Base-by-base conservation (phyloP, 2,329 filamentous ascomycete genomes). In the Tolypocladium paradoxum region DNA sequence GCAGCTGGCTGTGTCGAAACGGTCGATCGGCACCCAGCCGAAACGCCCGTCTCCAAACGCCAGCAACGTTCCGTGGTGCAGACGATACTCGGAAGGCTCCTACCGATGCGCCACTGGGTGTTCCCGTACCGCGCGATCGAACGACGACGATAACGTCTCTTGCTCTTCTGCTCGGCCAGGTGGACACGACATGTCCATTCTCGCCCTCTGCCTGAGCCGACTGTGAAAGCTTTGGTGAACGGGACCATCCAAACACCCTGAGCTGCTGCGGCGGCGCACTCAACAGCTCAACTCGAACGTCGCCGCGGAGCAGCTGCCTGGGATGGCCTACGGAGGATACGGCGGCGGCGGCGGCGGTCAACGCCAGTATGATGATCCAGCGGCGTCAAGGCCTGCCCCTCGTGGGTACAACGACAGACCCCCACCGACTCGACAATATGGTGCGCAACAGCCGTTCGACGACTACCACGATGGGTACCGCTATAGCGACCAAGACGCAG, bases 321-420 rank as follows among this genome's bases (percentile, higher is more conserved):
- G 34, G 18, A 81, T 81, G 78, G 74, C 77, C 47, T 79, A 79
- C 61, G 73, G 78, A 56, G 72, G 69, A 56, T 78, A 76, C 50
- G 57, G 58, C 24, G 59, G 54, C 12, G 56, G 60, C 55, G 69
- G 69, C 53, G 68, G 61, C 46, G 72, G 75, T 51, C 72, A 76
- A 60, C 73, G 74, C 54, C 71, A 73, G n/a, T 78, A 79, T 60
- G 71, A 69, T 56, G 75, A 74, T 37, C 71, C 69, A 34, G 73
- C 70, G 50, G 69, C 70, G 46, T 73, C 71, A 52, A 67, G 73
- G 52, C 67, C 70, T 48, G 63, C 60, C 48, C 69, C 70, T 38
- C 70, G 71, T 70, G 62, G 66, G 60, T 62, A 62, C 48, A 61
- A 59, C 54, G 60, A 61, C 27, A 61, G 56, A 40, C 62, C 57